Evolutionary conservation across 441 rosid species (phyloP).

Genomic region (Populus trichocarpa): DNA sequence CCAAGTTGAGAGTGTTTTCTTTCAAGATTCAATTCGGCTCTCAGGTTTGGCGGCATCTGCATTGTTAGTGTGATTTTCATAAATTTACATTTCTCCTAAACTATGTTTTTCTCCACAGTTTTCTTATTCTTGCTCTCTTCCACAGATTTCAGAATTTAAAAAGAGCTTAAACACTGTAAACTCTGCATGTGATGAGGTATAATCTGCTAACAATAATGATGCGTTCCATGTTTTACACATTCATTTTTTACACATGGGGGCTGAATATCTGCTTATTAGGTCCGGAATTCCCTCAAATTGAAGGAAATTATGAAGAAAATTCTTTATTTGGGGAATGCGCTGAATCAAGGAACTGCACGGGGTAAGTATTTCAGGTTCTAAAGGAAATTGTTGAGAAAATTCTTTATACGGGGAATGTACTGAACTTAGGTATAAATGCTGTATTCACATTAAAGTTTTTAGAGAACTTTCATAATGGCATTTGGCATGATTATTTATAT

Average conservation of each 20-base stretch:
- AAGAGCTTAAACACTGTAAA: slow-evolving; percentile 80
- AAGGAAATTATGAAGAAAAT: slow-evolving; percentile 91
- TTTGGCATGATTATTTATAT: neutral
- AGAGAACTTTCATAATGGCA: neutral
- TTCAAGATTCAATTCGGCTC: slow-evolving; percentile 89
- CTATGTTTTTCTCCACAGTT: neutral
- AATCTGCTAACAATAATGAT: slow-evolving; percentile 16
- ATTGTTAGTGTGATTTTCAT: slow-evolving; percentile 28
- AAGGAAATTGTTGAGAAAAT: slow-evolving; percentile 81
- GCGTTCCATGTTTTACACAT: slow-evolving; percentile 17
- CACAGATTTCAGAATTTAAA: slow-evolving; percentile 79
- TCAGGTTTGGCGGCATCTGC: slow-evolving; percentile 80
- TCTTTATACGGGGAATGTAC: slow-evolving; percentile 72
- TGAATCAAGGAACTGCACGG: slow-evolving; percentile 99
- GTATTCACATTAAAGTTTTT: too few species aligned
- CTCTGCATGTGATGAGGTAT: slow-evolving; percentile 92
- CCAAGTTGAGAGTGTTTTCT: slow-evolving; percentile 90
- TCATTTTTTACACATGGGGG: slow-evolving; percentile 10
- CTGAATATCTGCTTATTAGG: slow-evolving; percentile 47
- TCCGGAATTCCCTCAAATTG: slow-evolving; percentile 71
- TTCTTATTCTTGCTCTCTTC: slow-evolving; percentile 14
- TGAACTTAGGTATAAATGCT: slow-evolving; percentile 62
- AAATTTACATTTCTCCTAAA: slow-evolving; percentile 7
- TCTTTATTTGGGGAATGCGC: slow-evolving; percentile 79
- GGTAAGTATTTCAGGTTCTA: slow-evolving; percentile 47